Evolutionary conservation across 164 flowering plant genomes (phyloP).

Genomic region (Tinospora cordifolia): DNA sequence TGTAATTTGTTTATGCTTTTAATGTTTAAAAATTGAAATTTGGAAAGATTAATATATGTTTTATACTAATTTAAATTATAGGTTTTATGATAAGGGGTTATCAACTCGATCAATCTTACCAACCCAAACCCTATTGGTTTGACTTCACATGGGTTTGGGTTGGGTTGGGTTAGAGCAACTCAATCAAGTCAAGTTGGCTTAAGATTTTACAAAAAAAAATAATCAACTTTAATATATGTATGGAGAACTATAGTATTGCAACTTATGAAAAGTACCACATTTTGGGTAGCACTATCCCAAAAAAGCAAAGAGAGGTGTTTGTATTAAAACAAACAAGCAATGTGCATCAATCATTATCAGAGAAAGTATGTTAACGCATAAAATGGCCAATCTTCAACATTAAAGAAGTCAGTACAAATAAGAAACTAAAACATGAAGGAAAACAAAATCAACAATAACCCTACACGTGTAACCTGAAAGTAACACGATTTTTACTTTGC

Average conservation of each 20-base stretch:
- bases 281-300: background rate
- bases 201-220: too few species aligned
- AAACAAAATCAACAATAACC: background rate
- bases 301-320: background rate
- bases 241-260: background rate
- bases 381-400: background rate
- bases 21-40: too few species aligned
- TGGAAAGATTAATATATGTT: too few species aligned
- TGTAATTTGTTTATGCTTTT: too few species aligned
- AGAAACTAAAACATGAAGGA: slow-evolving; percentile 4
- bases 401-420: background rate
- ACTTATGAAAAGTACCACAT: background rate
- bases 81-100: too few species aligned
- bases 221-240: too few species aligned
- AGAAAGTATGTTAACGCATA: background rate
- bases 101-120: too few species aligned
- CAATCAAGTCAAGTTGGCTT: too few species aligned
- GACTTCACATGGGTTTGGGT: too few species aligned
- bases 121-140: too few species aligned
- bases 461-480: background rate
- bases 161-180: too few species aligned
- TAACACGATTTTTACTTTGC: background rate
- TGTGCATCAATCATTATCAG: background rate
- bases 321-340: background rate
- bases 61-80: too few species aligned